Base-by-base conservation (phyloP, 1,284 basidiomycete species). In the Papiliotrema terrestris region DNA sequence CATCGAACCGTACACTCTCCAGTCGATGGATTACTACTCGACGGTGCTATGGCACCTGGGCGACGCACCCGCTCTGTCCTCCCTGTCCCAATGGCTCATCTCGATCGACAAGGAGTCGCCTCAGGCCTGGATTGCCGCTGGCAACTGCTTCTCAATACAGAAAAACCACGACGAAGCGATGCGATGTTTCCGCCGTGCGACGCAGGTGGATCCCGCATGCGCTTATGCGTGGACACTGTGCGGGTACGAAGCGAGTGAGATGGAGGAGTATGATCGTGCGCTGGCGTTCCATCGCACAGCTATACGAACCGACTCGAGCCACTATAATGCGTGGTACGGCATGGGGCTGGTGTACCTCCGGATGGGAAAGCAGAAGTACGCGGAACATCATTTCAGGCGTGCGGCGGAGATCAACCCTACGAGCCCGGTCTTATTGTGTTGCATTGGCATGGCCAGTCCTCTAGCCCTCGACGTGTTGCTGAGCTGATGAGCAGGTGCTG, bases 271-370 rank as follows among this genome's bases (percentile, higher is more conserved):
- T 62, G 88, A 92, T 67, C 86, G 88, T 74, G 91, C 92, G 29
- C 84, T 92, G 65, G 84, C 82, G 54, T 93, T 90, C 79, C 97
- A 93, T 76, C 85, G 94, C 71, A 86, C 84, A 51, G 92, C 93
- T 41, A 81, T 97, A 73, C 83, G 89, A 74, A 85, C 86, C 53
- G 91, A 96, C 80, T 79, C 83, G 68, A 84, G 89, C 74, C 91
- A 94, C 76, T 97, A 96, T 77, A 94, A 93, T 78, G 93, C 94
- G 52, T 97, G 93, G 92, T 97, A 96, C 78, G 94, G 94, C n/a
- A 80, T 97, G 63, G 93, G 94, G 52, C 88, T 89, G 48, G 94
- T 91, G 71, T 97, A 95, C 80, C 81, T 93, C 73, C 83, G 89
- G 65, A 88, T 87, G 82, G 93, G 88, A 78, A 94, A 93, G 79